These are phyloP conservation scores for Neurospora sp. DNA, from an alignment of 495 filamentous ascomycete species.

Conservation along the genomic window DNA sequence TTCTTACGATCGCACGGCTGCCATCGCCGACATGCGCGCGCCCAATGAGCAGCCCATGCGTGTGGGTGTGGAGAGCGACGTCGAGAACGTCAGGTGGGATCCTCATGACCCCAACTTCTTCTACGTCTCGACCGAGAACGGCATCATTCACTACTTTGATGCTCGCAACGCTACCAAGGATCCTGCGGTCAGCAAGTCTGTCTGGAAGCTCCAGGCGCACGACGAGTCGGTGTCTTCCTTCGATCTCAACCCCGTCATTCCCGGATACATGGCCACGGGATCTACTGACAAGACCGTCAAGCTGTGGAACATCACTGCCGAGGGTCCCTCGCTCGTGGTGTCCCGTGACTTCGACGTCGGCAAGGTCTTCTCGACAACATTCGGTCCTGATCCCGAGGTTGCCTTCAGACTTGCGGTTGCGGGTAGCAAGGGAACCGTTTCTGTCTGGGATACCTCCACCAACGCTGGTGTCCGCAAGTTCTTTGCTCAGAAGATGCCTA, in stretches of 20 bases:
- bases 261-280: slow-evolving; percentile 85
- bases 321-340: slow-evolving; percentile 78
- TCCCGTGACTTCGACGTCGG: slow-evolving; percentile 86
- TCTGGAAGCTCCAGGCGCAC: slow-evolving; percentile 93
- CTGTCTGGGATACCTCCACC: slow-evolving; percentile 95
- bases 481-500: slow-evolving; percentile 64
- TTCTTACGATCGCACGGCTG: slow-evolving; percentile 87
- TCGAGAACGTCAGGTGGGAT: slow-evolving; percentile 88
- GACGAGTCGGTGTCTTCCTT: slow-evolving; percentile 92
- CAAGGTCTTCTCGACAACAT: slow-evolving; percentile 83
- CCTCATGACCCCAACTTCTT: slow-evolving; percentile 86
- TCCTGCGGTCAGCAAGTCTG: slow-evolving; percentile 64
- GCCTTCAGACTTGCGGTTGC: slow-evolving; percentile 87
- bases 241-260: slow-evolving; percentile 79
- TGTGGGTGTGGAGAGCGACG: slow-evolving; percentile 90
- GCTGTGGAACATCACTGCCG: slow-evolving; percentile 83
- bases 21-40: slow-evolving; percentile 86
- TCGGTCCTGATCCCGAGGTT: slow-evolving; percentile 82
- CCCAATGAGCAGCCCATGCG: slow-evolving; percentile 66
- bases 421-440: slow-evolving; percentile 86
- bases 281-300: slow-evolving; percentile 92
- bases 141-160: slow-evolving; percentile 82
- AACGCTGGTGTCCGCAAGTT: slow-evolving; percentile 80
- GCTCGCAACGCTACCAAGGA: slow-evolving; percentile 55
- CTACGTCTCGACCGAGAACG: slow-evolving; percentile 88